Evolutionary conservation across 2,329 filamentous ascomycete genomes (phyloP), one percentile per base, ranked within the genome.

Genomic region (Verticillium tricorpus): DNA sequence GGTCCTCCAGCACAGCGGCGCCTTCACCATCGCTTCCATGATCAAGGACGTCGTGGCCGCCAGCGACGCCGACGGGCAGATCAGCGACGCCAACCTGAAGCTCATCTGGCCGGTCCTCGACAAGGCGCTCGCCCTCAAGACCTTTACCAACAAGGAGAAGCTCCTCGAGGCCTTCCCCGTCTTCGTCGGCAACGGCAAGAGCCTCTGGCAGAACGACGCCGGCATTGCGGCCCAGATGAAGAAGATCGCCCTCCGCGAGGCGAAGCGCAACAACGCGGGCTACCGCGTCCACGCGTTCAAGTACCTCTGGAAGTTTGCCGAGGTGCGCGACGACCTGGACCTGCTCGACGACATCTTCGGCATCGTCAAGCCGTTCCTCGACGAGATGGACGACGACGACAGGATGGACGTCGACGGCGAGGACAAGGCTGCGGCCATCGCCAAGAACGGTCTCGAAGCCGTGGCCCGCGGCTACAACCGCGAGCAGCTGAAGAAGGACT

Each of bases 91-190:
- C 2, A 86, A 88, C 50, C 80, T 91, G 19, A 79, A 82, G 66
- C 77, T 78, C 17, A 79, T 97, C 25, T 99, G 94, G 94, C 91
- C 91, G 0, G 85, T 89, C 1, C 81, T 97, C 57, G 92, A 97
- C 66, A 92, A 90, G 70, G 87, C 91, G 1, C 77, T 98, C 50
- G 85, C 87, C 2, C 87, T 96, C 14, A 98, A 97, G 81, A 97
- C 93, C 0, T 99, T 97, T 82, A 84, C 90, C 0, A 92, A 92
- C 25, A 99, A 99, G 72, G 93, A 97, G 75, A 88, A 87, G 67
- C 85, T 99, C 35, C 80, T 98, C 2, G 83, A 87, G 54, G 89
- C 91, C 6, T 92, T 95, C 73, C 89, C 92, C 4, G 84, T 87
- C 62, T 95, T 98, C 68, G 87, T 90, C 0, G 82, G 86, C 69